Evolutionary conservation across 352 stramenopile genomes (phyloP), one percentile per base, ranked within the genome.

Genomic region (Globisporangium viniferum): DNA sequence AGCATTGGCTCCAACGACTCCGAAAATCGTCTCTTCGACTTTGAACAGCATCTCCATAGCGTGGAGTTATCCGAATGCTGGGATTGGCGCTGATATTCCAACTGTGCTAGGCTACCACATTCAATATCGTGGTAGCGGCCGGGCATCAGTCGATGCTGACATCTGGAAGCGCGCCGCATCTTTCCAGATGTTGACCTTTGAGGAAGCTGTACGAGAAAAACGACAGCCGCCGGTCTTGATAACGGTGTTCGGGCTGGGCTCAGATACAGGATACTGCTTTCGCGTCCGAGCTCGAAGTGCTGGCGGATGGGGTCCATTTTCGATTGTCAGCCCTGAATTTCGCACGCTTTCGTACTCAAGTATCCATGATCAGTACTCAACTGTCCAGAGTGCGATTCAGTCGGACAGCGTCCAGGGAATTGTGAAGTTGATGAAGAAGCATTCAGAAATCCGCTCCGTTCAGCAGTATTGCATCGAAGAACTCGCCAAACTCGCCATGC

Each of bases 291-390:
- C 86, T 22, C 66, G 80, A 12, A 85, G 73, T 41, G 76, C 76
- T 27, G 84, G 86, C 0, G 86, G 84, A 1, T 94, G 84, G 86
- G 82, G 84, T 0, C 77, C 80, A 12, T 91, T 88, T 59, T 92
- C 82, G 0, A n/a, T n/a, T 1, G 24, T 64, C 2, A 82, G 72
- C 9, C 15, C 51, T 27, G 64, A 65, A 10, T 81, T 88, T 64
- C 73, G 81, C 10, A 92, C 86, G 2, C 68, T 55, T 0, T 81
- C 80, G 1, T 74, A 35, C 59, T 49, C 76, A 1, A 78, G 69
- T 24, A 75, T 73, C 2, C 57, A 71, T n/a, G 65, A 77, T 31
- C 66, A 80, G 15, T 82, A 78, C 24, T 69, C 73, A 49, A 79
- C 74, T 0, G 70, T 86, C 33, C 59, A 76, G 24, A 20, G 31